Percentiles rank a stretch among this genome's conserved stretches.
Conservation (phyloP, 1,139 yeast species). For the Suhomyces bribrorum region DNA sequence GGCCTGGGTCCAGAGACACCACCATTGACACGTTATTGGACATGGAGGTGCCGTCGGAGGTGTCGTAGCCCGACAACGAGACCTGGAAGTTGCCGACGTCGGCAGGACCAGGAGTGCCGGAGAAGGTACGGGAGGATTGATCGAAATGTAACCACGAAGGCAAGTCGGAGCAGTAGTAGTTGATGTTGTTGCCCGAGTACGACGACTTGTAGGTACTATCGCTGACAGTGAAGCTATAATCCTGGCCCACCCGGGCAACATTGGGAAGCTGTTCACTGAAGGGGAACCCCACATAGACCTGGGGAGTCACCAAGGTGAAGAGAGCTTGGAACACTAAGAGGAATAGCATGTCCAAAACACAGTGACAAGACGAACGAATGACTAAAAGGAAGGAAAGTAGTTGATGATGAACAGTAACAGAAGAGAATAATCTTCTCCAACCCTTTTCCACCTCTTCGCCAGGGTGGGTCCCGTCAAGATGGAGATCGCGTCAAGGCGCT, state of each 20-base stretch:
- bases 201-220: constrained; percentile 67
- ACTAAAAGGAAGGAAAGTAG: constrained; percentile 1
- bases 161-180: constrained; percentile 55
- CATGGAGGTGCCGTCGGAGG: constrained; percentile 44
- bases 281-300: constrained; percentile 69
- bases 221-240: constrained; percentile 69
- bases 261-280: constrained; percentile 82
- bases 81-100: constrained; percentile 49
- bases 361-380: neutral
- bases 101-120: constrained; percentile 63
- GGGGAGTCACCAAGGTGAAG: constrained; percentile 18
- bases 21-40: constrained; percentile 56
- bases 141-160: constrained; percentile 86
- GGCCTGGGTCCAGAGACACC: constrained; percentile 56
- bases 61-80: constrained; percentile 66
- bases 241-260: constrained; percentile 70
- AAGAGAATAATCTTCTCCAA: no score
- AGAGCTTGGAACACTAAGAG: constrained; percentile 15
- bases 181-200: constrained; percentile 38
- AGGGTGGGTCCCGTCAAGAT: constrained; percentile 3
- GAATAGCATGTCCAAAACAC: constrained; percentile 9
- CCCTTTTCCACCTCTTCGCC: no score
- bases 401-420: neutral
- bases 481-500: neutral
- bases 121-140: constrained; percentile 54